Conservation (phyloP, 176 grass and related monocot genomes). For the Avena sativa region DNA sequence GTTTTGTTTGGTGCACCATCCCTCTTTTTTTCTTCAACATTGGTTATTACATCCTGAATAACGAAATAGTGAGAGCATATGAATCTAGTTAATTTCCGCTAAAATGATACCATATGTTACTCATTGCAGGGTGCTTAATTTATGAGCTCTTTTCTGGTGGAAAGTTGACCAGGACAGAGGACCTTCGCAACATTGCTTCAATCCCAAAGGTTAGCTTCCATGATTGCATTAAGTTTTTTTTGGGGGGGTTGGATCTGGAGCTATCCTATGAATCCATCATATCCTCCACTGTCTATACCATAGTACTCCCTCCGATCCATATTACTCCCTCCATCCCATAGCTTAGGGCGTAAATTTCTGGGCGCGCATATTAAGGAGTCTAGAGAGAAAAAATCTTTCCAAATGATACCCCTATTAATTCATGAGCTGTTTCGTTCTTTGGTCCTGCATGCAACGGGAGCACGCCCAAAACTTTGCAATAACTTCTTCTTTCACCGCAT, state of each 20-base stretch:
- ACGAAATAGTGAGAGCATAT: constrained; percentile 36
- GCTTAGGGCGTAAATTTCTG: too few relatives aligned
- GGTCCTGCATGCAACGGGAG: too few relatives aligned
- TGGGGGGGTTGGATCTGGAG: constrained; percentile 33
- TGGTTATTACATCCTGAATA: background rate
- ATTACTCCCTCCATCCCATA: too few relatives aligned
- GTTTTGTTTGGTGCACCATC: constrained; percentile 1
- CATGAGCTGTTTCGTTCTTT: too few relatives aligned
- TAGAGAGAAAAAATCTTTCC: too few relatives aligned
- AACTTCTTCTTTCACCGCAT: too few relatives aligned
- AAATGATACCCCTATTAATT: too few relatives aligned
- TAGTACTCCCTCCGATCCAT: too few relatives aligned
- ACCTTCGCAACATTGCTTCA: constrained; percentile 86
- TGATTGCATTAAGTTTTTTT: constrained; percentile 12
- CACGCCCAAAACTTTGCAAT: too few relatives aligned
- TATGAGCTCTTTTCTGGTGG: constrained; percentile 90
- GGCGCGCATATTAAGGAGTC: too few relatives aligned
- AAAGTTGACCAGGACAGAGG: constrained; percentile 94
- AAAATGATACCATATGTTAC: background rate
- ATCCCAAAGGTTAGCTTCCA: constrained; percentile 84
- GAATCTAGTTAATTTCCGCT: background rate
- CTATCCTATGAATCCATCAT: background rate
- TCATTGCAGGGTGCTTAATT: constrained; percentile 87
- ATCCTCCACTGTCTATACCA: constrained; percentile 8
- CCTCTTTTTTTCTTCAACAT: constrained; percentile 1